Base-by-base conservation (phyloP, 805 yeast genomes). In the Lachancea mirantina region DNA sequence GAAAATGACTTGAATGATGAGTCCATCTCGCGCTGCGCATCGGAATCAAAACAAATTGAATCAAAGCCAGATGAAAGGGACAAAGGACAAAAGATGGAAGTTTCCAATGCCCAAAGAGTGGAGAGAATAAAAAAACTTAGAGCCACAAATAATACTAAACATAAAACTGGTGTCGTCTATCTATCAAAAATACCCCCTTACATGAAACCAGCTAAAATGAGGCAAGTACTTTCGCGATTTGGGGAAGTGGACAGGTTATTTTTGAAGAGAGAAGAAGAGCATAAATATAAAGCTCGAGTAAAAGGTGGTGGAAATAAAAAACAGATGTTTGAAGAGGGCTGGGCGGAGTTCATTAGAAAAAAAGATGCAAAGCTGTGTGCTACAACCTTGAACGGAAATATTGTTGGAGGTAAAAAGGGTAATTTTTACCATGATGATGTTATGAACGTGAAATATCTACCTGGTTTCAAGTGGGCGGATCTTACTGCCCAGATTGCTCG, bases 391-490 rank as follows among this genome's bases (percentile, higher is more conserved):
- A 92, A 92, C 52, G 95, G 94, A 8, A 84, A 85, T 51, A 83
- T 69, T 7, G 62, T 92, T 20, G 98, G 97, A 17, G 98, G 97
- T 23, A 85, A 79, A 50, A 92, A 92, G 60, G 80, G 92, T 3
- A 74, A 79, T 7, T 89, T 82, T 50, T 92, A 88, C 60, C 81
- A 92, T 51, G 98, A 92, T 58, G 98, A 92, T 63, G 78, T 92
- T 16, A 68, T 94, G 65, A 92, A 87, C 55, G 76, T 89, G 39
- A 89, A 84, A 57, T 92, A 92, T 49, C 65, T 92, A 40, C 78
- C 84, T 7, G 87, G 89, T 2, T 92, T 89, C 70, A 92, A 92
- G 54, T 92, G 98, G 98, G 70, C 80, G 35, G 94, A 92, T 50
- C 67, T 92, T 53, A 88, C 96, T 3, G 94, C 82, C 54, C 96